Evolutionary conservation across 2,329 filamentous ascomycete species (phyloP).

Genomic region (Venturia effusa): DNA sequence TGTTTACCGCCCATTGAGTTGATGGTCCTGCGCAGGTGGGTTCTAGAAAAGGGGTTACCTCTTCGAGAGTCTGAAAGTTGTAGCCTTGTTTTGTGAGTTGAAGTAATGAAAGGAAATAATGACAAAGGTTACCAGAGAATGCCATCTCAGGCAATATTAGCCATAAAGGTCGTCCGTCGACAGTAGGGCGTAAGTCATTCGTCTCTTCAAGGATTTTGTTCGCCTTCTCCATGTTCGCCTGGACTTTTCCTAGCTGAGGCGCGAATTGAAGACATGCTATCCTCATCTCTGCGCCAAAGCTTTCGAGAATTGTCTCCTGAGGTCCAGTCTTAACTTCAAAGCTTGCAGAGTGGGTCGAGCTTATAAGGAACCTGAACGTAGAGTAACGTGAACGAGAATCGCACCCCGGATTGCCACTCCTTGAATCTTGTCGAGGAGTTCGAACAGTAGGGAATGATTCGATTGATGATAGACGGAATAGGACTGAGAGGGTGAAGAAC

Average conservation of each 20-base stretch:
- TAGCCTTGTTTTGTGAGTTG: constrained; percentile 47
- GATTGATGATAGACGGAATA: no score
- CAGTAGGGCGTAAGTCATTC: constrained; percentile 25
- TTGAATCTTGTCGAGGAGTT: no score
- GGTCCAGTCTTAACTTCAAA: not conserved
- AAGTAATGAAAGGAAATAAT: not conserved
- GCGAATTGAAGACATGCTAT: constrained; percentile 63
- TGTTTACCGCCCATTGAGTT: constrained; percentile 59
- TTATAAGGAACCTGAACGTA: not conserved
- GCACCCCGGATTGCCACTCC: not conserved
- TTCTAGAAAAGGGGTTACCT: constrained; percentile 62
- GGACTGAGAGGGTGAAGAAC: no score
- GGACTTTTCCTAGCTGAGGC: constrained; percentile 56
- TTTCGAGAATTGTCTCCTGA: not conserved
- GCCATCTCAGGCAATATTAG: constrained; percentile 68
- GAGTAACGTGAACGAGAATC: not conserved
- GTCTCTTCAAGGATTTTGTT: constrained; percentile 50
- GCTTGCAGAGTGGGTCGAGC: not conserved
- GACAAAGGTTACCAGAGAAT: constrained; percentile 48
- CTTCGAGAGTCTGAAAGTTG: constrained; percentile 59
- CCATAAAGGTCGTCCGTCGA: constrained; percentile 26
- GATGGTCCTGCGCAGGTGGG: constrained; percentile 53
- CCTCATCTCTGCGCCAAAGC: constrained; percentile 39
- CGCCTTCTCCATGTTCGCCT: constrained; percentile 60
- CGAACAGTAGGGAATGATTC: no score